Percentiles rank a stretch among this genome's conserved stretches.
Conservation (phyloP, 768 basidiomycete species). For the Russula lepida region DNA sequence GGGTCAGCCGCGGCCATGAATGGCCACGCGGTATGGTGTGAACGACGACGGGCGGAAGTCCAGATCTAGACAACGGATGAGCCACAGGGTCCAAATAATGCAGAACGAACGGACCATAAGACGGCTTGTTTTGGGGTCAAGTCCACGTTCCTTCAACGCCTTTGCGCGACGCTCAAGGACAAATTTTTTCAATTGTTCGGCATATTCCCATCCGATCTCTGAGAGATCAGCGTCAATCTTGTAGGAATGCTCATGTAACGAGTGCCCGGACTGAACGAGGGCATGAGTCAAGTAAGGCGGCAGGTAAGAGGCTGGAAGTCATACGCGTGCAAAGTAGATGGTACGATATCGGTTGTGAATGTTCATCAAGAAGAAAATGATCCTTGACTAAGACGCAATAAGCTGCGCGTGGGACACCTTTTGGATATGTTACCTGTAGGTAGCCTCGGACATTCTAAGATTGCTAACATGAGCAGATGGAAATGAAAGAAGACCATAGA, state of each 20-base stretch:
- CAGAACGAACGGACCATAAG: slow-evolving; percentile 47
- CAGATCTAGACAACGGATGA: slow-evolving; percentile 57
- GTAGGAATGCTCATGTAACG: slow-evolving; percentile 96
- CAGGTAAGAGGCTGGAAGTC: slow-evolving; percentile 25
- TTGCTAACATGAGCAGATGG: not conserved
- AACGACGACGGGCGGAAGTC: slow-evolving; percentile 90
- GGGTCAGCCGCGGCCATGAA: slow-evolving; percentile 42
- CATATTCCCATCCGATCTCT: slow-evolving; percentile 92
- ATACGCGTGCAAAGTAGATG: slow-evolving; percentile 92
- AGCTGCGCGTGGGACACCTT: slow-evolving; percentile 2
- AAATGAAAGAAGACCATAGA: not conserved
- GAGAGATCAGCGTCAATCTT: slow-evolving; percentile 97
- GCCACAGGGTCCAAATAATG: not conserved
- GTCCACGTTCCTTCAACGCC: slow-evolving; percentile 61
- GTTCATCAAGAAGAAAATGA: slow-evolving; percentile 99
- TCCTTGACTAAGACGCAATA: slow-evolving; percentile 55
- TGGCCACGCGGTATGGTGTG: slow-evolving; percentile 95
- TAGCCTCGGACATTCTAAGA: slow-evolving; percentile 78
- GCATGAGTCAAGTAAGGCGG: not conserved
- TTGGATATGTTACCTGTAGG: slow-evolving; percentile 46
- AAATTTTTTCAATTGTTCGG: slow-evolving; percentile 82
- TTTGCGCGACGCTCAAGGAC: slow-evolving; percentile 78
- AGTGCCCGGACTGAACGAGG: slow-evolving; percentile 79
- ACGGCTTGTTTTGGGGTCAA: slow-evolving; percentile 49
- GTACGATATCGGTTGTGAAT: slow-evolving; percentile 90